phyloP scores from a whole-genome alignment of 768 basidiomycete genomes.

The Cystofilobasidium macerans region DNA sequence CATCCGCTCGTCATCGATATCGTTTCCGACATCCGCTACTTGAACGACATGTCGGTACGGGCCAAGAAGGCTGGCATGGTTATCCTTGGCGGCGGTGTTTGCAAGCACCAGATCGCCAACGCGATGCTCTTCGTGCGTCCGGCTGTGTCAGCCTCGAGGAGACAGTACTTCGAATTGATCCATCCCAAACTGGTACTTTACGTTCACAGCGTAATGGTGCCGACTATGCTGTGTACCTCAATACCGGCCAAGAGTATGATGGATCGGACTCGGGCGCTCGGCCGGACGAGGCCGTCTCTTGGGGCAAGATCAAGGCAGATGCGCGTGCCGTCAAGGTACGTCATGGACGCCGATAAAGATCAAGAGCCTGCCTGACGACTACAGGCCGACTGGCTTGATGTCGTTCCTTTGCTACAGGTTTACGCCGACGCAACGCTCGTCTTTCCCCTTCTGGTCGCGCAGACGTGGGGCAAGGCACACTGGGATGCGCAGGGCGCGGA shows the following conservation, averaged over 20 bases:
- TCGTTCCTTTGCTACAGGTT: conserved; percentile 44
- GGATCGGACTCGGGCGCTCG: conserved; percentile 94
- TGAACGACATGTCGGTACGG: conserved; percentile 79
- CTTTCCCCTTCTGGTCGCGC: conserved; percentile 88
- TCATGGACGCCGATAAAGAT: too few relatives aligned
- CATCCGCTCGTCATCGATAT: conserved; percentile 68
- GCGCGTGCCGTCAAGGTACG: conserved; percentile 41
- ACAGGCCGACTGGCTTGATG: too few relatives aligned
- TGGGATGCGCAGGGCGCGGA: conserved; percentile 34
- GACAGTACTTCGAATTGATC: background rate
- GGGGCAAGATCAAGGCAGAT: conserved; percentile 91
- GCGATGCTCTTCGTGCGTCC: conserved; percentile 86
- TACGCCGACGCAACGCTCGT: conserved; percentile 95
- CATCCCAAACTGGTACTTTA: background rate
- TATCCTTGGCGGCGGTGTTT: conserved; percentile 91
- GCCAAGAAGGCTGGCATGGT: conserved; percentile 97
- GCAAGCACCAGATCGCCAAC: conserved; percentile 99
- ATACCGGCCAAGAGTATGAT: conserved; percentile 98
- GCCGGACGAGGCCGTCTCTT: conserved; percentile 94
- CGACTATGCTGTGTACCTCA: conserved; percentile 93
- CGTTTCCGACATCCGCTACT: conserved; percentile 76
- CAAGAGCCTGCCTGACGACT: too few relatives aligned
- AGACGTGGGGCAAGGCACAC: conserved; percentile 63
- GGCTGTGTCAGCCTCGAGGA: too few relatives aligned
- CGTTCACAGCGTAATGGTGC: conserved; percentile 78